phyloP scores from a whole-genome alignment of 1,284 basidiomycete genomes.

The Rhodofomes roseus region DNA sequence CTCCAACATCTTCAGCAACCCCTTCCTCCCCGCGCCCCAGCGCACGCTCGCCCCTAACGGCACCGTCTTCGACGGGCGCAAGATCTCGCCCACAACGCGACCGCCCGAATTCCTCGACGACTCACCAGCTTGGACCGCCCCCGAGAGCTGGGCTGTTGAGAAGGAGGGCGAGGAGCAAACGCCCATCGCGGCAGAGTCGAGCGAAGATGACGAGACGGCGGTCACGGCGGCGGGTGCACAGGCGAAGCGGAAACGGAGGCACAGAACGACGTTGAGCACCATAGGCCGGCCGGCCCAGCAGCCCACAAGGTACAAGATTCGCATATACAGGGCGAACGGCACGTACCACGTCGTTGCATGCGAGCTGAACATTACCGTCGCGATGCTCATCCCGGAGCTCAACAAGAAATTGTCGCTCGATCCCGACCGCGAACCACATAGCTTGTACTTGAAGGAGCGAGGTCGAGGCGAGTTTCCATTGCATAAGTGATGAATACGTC shows the following conservation, averaged over 20 bases:
- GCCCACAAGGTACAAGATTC: slow-evolving; percentile 42
- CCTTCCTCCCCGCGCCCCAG: slow-evolving; percentile 27
- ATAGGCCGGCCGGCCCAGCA: slow-evolving; percentile 13
- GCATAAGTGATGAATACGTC: too few species aligned
- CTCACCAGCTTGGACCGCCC: slow-evolving; percentile 47
- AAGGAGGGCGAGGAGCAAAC: slow-evolving; percentile 38
- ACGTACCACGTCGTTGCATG: slow-evolving; percentile 73
- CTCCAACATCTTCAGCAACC: slow-evolving; percentile 23
- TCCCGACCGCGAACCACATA: slow-evolving; percentile 57
- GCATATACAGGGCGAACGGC: slow-evolving; percentile 78
- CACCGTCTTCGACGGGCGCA: slow-evolving; percentile 28
- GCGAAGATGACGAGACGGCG: slow-evolving; percentile 35
- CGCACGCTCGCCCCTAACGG: slow-evolving; percentile 16
- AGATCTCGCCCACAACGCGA: slow-evolving; percentile 49
- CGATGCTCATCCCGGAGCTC: slow-evolving; percentile 63
- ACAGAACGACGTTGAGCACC: slow-evolving; percentile 18
- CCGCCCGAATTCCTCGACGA: slow-evolving; percentile 9
- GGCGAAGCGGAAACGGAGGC: slow-evolving; percentile 13
- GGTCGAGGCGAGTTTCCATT: slow-evolving; percentile 62
- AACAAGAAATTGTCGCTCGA: slow-evolving; percentile 53
- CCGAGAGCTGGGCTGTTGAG: slow-evolving; percentile 59
- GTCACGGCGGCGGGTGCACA: slow-evolving; percentile 7
- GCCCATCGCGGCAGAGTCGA: slow-evolving; percentile 37
- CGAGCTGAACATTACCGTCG: slow-evolving; percentile 64
- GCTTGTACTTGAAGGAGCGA: slow-evolving; percentile 80